A percentile compares a stretch with the other conserved stretches of the same genome.
Conservation (phyloP, 805 yeast species). For the Metschnikowia proteae region DNA sequence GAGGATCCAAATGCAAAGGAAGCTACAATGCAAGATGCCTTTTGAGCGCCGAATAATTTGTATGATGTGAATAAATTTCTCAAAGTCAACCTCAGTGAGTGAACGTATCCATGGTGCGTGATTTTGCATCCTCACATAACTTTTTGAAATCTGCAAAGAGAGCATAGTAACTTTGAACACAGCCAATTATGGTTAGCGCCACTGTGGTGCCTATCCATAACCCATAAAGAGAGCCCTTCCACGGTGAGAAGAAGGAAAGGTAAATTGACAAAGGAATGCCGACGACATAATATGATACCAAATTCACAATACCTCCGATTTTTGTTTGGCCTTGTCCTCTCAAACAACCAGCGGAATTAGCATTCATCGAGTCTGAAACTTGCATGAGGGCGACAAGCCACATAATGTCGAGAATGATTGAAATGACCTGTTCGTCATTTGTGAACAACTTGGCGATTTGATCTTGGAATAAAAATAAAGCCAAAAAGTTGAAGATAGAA, state of each 20-base stretch:
- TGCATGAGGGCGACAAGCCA: constrained; percentile 68
- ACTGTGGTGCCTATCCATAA: constrained; percentile 53
- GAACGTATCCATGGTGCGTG: constrained; percentile 26
- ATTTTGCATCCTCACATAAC: constrained; percentile 37
- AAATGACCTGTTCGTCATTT: constrained; percentile 53
- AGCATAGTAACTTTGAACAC: constrained; percentile 35
- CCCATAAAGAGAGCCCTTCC: constrained; percentile 51
- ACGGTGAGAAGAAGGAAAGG: constrained; percentile 47
- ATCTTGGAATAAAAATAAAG: constrained; percentile 29
- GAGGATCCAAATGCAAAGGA: constrained; percentile 23
- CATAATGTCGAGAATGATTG: constrained; percentile 47
- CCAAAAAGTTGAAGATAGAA: constrained; percentile 31
- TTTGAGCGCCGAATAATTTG: constrained; percentile 13
- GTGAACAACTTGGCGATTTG: constrained; percentile 50
- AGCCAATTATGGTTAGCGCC: constrained; percentile 18
- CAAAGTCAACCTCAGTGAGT: not conserved
- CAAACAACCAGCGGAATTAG: constrained; percentile 70
- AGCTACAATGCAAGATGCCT: constrained; percentile 39
- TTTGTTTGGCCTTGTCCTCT: constrained; percentile 76
- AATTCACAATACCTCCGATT: constrained; percentile 56
- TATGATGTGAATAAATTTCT: not conserved
- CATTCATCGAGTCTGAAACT: constrained; percentile 63
- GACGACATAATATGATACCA: constrained; percentile 55
- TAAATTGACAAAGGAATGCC: constrained; percentile 60
- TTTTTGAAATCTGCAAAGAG: constrained; percentile 39